Conservation (phyloP, 768 basidiomycete species). For the Psilocybe sp. region DNA sequence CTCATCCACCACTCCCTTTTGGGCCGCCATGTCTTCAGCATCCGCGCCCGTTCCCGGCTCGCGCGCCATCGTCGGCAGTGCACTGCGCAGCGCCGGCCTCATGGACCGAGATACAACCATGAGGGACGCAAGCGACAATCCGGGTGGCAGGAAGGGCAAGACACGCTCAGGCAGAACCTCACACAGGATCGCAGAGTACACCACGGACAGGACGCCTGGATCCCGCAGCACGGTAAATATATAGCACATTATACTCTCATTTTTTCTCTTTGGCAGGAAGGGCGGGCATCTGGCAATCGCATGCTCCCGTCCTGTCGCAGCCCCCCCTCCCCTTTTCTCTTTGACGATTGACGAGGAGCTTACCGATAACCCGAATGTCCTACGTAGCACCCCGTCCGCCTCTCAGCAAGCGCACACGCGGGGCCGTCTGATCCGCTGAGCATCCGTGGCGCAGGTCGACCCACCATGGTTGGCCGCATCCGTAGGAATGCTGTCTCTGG, state of each 20-base stretch:
- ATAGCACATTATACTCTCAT: slow-evolving; percentile 22
- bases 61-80: slow-evolving; percentile 56
- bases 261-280: slow-evolving; percentile 29
- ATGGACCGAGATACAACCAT: slow-evolving; percentile 75
- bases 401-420: slow-evolving; percentile 29
- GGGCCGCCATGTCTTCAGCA: slow-evolving; percentile 39
- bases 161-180: slow-evolving; percentile 53
- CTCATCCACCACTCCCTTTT: slow-evolving; percentile 7
- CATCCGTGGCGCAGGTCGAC: slow-evolving; percentile 59
- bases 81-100: slow-evolving; percentile 69
- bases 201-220: slow-evolving; percentile 51
- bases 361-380: slow-evolving; percentile 33
- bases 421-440: slow-evolving; percentile 52
- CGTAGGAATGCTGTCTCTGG: slow-evolving; percentile 55
- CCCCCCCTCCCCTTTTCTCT: slow-evolving; percentile 34
- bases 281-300: slow-evolving; percentile 23
- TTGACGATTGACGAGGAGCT: slow-evolving; percentile 31
- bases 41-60: slow-evolving; percentile 57
- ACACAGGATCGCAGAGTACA: slow-evolving; percentile 50
- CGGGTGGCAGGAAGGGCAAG: slow-evolving; percentile 75
- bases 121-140: slow-evolving; percentile 67
- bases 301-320: slow-evolving; percentile 34
- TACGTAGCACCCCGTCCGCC: slow-evolving; percentile 30
- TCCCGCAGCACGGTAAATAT: slow-evolving; percentile 65
- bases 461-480: slow-evolving; percentile 47